Evolutionary conservation across 768 basidiomycete genomes (phyloP), one percentile per base, ranked within the genome.

Genomic region (Rhizopogon vulgaris): DNA sequence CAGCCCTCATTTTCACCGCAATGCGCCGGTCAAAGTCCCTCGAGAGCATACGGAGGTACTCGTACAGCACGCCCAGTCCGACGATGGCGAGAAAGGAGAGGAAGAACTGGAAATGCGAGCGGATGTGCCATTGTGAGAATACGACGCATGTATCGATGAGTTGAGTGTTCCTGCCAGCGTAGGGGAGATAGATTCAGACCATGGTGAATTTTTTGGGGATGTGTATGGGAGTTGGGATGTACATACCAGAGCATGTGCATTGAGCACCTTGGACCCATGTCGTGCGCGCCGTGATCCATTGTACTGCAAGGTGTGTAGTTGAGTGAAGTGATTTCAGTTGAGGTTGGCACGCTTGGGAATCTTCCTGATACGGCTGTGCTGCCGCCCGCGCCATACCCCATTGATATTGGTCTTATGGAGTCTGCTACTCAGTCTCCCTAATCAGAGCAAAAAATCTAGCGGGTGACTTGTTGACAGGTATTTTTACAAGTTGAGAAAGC

Each of bases 231-330:
- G 51, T 37, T 39, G 24, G 39, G 42, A 12, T 27, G 32, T 27
- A 32, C 64, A 41, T 56, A 84, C 83, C 88, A 91, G 60, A 92
- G 80, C 90, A 92, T 92, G 67, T 88, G 71, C 83, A 87, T 85
- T 7, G 79, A 69, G 65, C 90, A 92, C 58, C 58, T 74, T 0
- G 74, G 67, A 17, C 65, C 69, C 70, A 71, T 73, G 71, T 74
- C 76, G 76, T 79, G 78, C 30, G 66, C 78, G 47, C 70, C 67
- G 62, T 83, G 80, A 58, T 75, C 71, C 65, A 65, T 68, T 12
- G 17, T 53, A 17, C 6, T 37, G 22, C 37, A n/a, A 15, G n/a
- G n/a, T n/a, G 11, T 11, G 32, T 34, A 38, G 42, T 18, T 28
- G 17, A 17, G n/a, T 42, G 17, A 3, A 43, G 28, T 12, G 24